These are phyloP conservation scores for Mortierella sp. DNA, from an alignment of 371 early-diverging fungal species.

Conservation along the genomic window DNA sequence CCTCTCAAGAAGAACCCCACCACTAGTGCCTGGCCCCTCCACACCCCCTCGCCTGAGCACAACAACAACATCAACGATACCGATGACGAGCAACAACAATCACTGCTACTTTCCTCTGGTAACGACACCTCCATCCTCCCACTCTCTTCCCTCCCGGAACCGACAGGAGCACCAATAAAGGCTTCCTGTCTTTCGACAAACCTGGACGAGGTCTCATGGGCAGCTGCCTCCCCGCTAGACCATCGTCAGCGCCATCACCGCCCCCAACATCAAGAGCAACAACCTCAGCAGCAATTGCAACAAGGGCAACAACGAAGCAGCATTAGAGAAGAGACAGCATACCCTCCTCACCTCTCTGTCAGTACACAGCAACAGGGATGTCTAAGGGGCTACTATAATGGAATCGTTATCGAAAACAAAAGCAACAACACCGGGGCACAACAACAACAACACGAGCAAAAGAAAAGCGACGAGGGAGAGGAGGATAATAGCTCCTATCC, in stretches of 20 bases:
- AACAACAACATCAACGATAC: slow-evolving; percentile 5
- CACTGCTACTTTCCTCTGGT: slow-evolving; percentile 13
- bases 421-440: neutral
- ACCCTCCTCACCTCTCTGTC: neutral
- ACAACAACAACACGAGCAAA: slow-evolving; percentile 7
- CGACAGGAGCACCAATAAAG: neutral
- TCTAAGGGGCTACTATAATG: neutral
- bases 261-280: neutral
- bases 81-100: neutral
- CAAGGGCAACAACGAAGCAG: neutral
- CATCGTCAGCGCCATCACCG: slow-evolving; percentile 1
- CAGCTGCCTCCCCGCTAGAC: neutral
- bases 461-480: neutral
- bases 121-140: slow-evolving; percentile 17
- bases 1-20: slow-evolving; percentile 30
- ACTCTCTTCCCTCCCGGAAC: slow-evolving; percentile 5
- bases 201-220: slow-evolving; percentile 9
- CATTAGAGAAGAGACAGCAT: neutral
- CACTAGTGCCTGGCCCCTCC: neutral
- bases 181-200: neutral
- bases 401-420: neutral
- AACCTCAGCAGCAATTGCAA: neutral
- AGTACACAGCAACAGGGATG: neutral
- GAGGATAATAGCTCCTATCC: slow-evolving; percentile 3
- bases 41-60: neutral